These are phyloP conservation scores for Metarhizium guizhouense DNA, from an alignment of 2,329 filamentous ascomycete species.

Conservation along the genomic window DNA sequence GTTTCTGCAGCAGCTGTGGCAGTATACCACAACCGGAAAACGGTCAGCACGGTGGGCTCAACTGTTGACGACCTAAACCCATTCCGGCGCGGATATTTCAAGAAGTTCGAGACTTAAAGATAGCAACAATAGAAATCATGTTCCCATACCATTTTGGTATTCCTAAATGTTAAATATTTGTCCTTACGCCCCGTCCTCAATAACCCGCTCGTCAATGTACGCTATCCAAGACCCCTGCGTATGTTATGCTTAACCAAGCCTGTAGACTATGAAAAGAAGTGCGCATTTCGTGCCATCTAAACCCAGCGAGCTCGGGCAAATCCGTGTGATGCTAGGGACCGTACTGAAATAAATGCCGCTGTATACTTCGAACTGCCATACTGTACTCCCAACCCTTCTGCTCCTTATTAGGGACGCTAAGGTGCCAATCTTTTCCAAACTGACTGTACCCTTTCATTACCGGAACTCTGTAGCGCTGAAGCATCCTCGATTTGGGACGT, in stretches of 20 bases:
- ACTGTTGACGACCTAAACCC: slow-evolving; percentile 52
- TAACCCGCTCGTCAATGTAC: not conserved
- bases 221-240: not conserved
- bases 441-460: slow-evolving; percentile 15
- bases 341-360: not conserved
- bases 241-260: not conserved
- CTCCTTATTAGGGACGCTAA: not conserved
- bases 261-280: not conserved
- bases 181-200: not conserved
- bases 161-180: not conserved
- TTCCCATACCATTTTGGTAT: slow-evolving; percentile 6
- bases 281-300: not conserved
- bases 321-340: not conserved
- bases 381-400: not conserved
- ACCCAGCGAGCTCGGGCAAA: not conserved
- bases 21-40: slow-evolving; percentile 21
- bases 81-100: slow-evolving; percentile 51
- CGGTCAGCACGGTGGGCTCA: slow-evolving; percentile 28
- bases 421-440: not conserved
- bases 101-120: slow-evolving; percentile 34
- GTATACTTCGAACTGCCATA: not conserved
- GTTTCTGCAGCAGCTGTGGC: slow-evolving; percentile 37
- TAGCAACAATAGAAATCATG: not conserved
- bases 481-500: slow-evolving; percentile 77
- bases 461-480: slow-evolving; percentile 78